phyloP scores from a whole-genome alignment of 371 early-diverging fungal species.

The Mortierella sp. region DNA sequence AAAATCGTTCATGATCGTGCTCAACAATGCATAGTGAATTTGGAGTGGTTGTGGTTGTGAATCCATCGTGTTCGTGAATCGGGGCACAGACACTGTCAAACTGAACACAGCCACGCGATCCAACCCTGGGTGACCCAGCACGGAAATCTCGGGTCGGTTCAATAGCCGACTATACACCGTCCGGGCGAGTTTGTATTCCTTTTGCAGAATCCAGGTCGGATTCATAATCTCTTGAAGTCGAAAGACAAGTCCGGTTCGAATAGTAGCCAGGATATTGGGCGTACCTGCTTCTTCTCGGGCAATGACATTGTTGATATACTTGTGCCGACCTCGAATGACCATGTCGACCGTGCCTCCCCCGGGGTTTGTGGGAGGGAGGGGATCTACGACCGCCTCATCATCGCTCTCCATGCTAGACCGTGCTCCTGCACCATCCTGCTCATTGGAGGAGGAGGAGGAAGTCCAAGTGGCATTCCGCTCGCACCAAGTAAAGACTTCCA shows the following conservation, averaged over 20 bases:
- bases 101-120: constrained; percentile 40
- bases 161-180: constrained; percentile 17
- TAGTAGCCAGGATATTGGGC: constrained; percentile 35
- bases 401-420: too few relatives aligned
- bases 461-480: not conserved
- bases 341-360: constrained; percentile 43
- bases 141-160: constrained; percentile 6
- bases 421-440: too few relatives aligned
- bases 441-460: too few relatives aligned
- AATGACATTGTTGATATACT: constrained; percentile 23
- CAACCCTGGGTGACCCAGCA: constrained; percentile 17
- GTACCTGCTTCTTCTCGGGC: constrained; percentile 47
- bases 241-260: constrained; percentile 39
- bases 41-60: constrained; percentile 12
- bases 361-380: constrained; percentile 16
- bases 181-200: constrained; percentile 29
- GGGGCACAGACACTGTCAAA: constrained; percentile 20
- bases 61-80: not conserved
- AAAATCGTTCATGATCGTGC: constrained; percentile 47
- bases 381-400: too few relatives aligned
- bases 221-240: constrained; percentile 31
- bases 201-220: constrained; percentile 21
- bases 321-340: constrained; percentile 29
- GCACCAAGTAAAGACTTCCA: constrained; percentile 33
- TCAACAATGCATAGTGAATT: constrained; percentile 40